Conservation (phyloP, 257 asterid species). For the Petunia axillaris region DNA sequence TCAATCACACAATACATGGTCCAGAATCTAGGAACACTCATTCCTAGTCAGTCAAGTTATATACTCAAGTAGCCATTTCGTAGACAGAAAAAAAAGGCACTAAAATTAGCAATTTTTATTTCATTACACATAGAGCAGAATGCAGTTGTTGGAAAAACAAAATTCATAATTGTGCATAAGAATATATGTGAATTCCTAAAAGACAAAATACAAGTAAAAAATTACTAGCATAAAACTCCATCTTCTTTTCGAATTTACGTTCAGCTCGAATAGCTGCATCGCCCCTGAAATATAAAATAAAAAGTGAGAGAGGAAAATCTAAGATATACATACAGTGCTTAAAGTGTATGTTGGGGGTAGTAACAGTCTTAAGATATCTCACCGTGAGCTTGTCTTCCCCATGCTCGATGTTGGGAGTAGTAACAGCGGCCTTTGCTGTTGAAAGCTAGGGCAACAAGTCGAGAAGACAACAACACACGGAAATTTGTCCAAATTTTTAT, state of each 20-base stretch:
- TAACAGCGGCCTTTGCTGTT: background rate
- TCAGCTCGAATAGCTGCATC: slow-evolving; percentile 53
- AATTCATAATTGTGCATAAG: background rate
- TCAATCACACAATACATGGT: background rate
- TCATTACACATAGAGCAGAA: background rate
- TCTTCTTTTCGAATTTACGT: slow-evolving; percentile 70
- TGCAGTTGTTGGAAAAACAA: background rate
- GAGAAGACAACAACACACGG: no score
- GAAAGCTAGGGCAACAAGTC: background rate
- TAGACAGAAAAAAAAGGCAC: background rate
- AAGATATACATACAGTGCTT: background rate
- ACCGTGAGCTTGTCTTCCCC: slow-evolving; percentile 56
- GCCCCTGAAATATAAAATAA: slow-evolving; percentile 39
- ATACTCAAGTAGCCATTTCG: no score
- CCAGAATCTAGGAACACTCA: background rate
- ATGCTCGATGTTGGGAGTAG: slow-evolving; percentile 20
- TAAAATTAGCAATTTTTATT: background rate
- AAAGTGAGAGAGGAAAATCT: background rate
- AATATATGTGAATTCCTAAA: background rate
- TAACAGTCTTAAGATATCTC: background rate
- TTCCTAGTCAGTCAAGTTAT: no score
- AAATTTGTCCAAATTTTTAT: no score
- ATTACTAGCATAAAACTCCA: slow-evolving; percentile 68
- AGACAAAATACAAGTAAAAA: background rate
- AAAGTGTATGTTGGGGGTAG: background rate